phyloP scores from a whole-genome alignment of 106 monocot species.

The Dendrobium officinale region DNA sequence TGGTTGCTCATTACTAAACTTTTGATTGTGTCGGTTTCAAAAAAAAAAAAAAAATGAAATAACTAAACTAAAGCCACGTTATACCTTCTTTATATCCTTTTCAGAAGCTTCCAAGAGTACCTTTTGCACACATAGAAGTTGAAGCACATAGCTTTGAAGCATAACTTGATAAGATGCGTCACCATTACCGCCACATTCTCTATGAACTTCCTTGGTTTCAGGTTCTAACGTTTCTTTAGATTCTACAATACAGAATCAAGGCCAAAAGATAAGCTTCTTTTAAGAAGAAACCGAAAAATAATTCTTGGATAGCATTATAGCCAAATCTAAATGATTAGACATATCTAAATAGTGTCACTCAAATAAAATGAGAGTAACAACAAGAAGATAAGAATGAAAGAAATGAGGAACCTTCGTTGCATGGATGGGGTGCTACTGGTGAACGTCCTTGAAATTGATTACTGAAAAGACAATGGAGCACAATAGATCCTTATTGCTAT shows the following conservation, averaged over 20 bases:
- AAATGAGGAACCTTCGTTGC: constrained; percentile 19
- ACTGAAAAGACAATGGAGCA: constrained; percentile 11
- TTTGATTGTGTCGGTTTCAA: too few relatives aligned
- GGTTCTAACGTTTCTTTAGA: constrained; percentile 9
- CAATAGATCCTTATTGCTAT: too few relatives aligned
- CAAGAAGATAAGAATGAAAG: constrained; percentile 2
- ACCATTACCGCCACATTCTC: neutral
- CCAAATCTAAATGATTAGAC: neutral
- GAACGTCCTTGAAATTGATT: constrained; percentile 10
- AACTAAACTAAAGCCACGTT: neutral
- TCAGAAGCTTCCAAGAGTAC: constrained; percentile 48
- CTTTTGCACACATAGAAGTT: constrained; percentile 58
- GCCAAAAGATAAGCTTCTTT: neutral
- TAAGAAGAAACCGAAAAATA: neutral
- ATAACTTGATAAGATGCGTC: constrained; percentile 39
- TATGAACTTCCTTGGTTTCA: neutral
- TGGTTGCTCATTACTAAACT: too few relatives aligned
- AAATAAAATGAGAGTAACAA: neutral
- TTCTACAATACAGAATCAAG: neutral
- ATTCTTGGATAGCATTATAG: neutral
- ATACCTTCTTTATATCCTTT: constrained; percentile 26
- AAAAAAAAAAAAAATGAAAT: neutral
- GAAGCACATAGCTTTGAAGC: constrained; percentile 61
- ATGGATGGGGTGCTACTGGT: constrained; percentile 18
- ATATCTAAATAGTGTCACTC: neutral